Evolutionary conservation across 1,139 yeast genomes (phyloP).

Genomic region (Lodderomyces metapsilosis): DNA sequence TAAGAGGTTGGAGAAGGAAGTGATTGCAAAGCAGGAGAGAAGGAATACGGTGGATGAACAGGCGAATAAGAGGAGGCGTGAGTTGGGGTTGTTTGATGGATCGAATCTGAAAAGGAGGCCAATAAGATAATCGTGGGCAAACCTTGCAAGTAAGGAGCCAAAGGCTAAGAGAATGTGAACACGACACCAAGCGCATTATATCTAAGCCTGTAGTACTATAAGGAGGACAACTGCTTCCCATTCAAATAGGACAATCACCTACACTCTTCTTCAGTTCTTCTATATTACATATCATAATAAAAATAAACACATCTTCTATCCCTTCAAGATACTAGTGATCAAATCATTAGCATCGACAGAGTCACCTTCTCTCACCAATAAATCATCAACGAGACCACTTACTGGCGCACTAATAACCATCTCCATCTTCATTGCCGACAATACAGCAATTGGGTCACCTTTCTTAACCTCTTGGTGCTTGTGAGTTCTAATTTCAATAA

Average conservation of each 20-base stretch:
- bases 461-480: slow-evolving; percentile 86
- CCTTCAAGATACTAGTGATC: slow-evolving; percentile 41
- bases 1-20: slow-evolving; percentile 23
- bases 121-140: not conserved
- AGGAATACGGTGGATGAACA: slow-evolving; percentile 17
- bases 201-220: too few relatives aligned
- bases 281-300: not conserved
- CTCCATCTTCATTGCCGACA: slow-evolving; percentile 99
- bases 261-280: not conserved
- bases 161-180: too few relatives aligned
- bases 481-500: slow-evolving; percentile 89
- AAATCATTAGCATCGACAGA: slow-evolving; percentile 93
- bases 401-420: slow-evolving; percentile 95
- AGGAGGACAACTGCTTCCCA: too few relatives aligned
- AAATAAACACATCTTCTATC: not conserved
- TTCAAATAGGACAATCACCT: not conserved
- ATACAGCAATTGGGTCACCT: slow-evolving; percentile 94
- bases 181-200: too few relatives aligned
- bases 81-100: slow-evolving; percentile 21
- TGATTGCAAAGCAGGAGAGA: slow-evolving; percentile 19
- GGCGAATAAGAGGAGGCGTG: slow-evolving; percentile 22
- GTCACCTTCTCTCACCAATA: slow-evolving; percentile 84
- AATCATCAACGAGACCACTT: slow-evolving; percentile 76
- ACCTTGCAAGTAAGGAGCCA: too few relatives aligned
- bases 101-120: not conserved